These are phyloP conservation scores for Exophiala phaeomuriformis DNA, from an alignment of 2,329 filamentous ascomycete genomes.

Conservation along the genomic window DNA sequence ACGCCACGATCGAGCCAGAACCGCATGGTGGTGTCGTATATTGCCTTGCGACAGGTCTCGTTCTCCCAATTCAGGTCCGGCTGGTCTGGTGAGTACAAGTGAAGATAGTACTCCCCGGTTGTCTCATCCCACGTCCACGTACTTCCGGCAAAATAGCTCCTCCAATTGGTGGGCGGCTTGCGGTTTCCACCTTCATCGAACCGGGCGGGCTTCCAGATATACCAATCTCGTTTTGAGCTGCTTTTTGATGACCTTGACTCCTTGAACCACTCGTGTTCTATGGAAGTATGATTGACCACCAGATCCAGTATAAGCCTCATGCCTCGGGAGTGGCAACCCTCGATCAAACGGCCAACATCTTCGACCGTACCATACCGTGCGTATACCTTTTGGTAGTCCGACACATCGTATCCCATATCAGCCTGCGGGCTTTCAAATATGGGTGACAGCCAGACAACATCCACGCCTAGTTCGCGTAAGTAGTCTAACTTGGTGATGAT, in stretches of 20 bases:
- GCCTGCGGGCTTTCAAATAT: conserved; percentile 56
- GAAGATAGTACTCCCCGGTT: conserved; percentile 53
- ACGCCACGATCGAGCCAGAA: conserved; percentile 69
- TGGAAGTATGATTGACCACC: conserved; percentile 68
- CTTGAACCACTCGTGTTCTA: conserved; percentile 51
- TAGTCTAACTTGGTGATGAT: conserved; percentile 29
- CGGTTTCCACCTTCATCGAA: conserved; percentile 48
- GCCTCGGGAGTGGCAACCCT: conserved; percentile 52
- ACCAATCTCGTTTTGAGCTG: conserved; percentile 53
- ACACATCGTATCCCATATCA: conserved; percentile 63
- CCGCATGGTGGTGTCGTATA: conserved; percentile 60
- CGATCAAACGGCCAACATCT: conserved; percentile 57
- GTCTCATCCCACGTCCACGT: conserved; percentile 18
- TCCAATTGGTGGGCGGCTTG: conserved; percentile 54
- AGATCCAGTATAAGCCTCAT: conserved; percentile 68
- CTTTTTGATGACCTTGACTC: conserved; percentile 45
- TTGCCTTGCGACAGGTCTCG: conserved; percentile 51
- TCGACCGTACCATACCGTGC: conserved; percentile 57
- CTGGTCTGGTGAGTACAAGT: conserved; percentile 63
- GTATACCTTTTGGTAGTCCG: conserved; percentile 60
- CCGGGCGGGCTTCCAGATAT: conserved; percentile 56
- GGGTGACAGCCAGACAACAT: conserved; percentile 40
- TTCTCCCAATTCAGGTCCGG: conserved; percentile 76
- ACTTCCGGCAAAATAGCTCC: conserved; percentile 32
- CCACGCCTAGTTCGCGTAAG: conserved; percentile 27